A percentile compares a stretch with the other conserved stretches of the same genome.
These are phyloP conservation scores for Phytophthora megakarya DNA, from an alignment of 352 stramenopile species.

Conservation along the genomic window DNA sequence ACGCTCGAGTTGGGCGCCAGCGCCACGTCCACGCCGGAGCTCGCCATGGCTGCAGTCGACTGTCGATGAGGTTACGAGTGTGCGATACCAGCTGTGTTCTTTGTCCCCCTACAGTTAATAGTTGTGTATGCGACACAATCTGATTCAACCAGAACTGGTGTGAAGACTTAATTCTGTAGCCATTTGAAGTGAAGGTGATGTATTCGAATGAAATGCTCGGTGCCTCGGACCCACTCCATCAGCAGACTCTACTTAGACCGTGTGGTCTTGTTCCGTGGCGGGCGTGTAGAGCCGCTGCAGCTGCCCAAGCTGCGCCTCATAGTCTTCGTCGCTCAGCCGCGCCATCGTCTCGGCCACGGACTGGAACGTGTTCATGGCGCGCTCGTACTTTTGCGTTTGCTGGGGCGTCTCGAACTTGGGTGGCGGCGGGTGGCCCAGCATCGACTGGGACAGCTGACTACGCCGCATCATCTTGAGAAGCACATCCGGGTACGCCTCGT, in stretches of 20 bases:
- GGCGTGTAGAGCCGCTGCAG: conserved; percentile 81
- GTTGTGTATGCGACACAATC: conserved; percentile 4
- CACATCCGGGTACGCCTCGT: conserved; percentile 85
- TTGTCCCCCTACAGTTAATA: conserved; percentile 24
- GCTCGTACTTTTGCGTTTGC: conserved; percentile 85
- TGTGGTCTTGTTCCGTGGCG: conserved; percentile 55
- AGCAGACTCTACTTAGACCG: conserved; percentile 48
- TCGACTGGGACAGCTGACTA: conserved; percentile 66
- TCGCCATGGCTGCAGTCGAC: conserved; percentile 41
- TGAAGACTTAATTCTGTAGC: too few species aligned
- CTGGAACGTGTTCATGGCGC: conserved; percentile 62
- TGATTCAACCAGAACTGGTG: background rate
- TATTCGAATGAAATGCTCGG: conserved; percentile 13
- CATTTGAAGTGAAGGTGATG: background rate
- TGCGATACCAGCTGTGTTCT: conserved; percentile 36
- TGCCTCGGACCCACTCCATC: conserved; percentile 2
- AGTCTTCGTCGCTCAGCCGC: conserved; percentile 71
- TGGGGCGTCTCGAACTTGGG: conserved; percentile 77
- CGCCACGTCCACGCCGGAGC: conserved; percentile 57
- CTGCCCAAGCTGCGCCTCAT: conserved; percentile 71
- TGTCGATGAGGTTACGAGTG: conserved; percentile 12
- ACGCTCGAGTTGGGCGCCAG: conserved; percentile 78
- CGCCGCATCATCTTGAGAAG: conserved; percentile 85
- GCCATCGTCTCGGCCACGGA: conserved; percentile 80
- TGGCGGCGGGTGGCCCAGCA: conserved; percentile 66